A percentile compares a stretch with the other conserved stretches of the same genome.
phyloP scores from a whole-genome alignment of 1,139 yeast genomes.

The Kurtzmaniella quercitrusa region DNA sequence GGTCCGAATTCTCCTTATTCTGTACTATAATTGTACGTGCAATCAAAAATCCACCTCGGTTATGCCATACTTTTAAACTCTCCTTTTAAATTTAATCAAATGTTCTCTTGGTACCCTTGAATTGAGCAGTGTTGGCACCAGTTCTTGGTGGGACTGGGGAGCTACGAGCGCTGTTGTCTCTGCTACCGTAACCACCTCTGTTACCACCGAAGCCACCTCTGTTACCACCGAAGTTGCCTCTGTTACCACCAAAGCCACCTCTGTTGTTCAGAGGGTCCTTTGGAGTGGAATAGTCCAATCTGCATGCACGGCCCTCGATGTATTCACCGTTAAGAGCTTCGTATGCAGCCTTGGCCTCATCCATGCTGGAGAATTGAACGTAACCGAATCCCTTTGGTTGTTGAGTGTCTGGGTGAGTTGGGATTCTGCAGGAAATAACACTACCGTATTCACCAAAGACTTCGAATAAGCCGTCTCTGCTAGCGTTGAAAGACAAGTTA shows the following conservation, averaged over 20 bases:
- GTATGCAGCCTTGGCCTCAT: conserved; percentile 87
- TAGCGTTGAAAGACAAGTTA: conserved; percentile 86
- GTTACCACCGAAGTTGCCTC: conserved; percentile 41
- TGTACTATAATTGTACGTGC: neutral
- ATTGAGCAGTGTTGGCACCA: conserved; percentile 54
- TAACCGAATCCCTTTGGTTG: conserved; percentile 99
- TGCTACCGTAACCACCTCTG: conserved; percentile 29
- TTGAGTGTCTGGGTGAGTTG: conserved; percentile 97
- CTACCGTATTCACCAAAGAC: conserved; percentile 75
- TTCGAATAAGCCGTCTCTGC: conserved; percentile 71
- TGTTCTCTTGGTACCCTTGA: conserved; percentile 75
- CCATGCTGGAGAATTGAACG: conserved; percentile 82
- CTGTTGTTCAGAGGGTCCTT: conserved; percentile 46
- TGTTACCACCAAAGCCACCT: conserved; percentile 30
- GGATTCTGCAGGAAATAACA: conserved; percentile 85
- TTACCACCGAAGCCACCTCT: conserved; percentile 27
- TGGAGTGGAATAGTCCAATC: conserved; percentile 94
- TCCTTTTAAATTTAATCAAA: conserved; percentile 47
- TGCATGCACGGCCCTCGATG: conserved; percentile 88
- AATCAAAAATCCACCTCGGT: neutral
- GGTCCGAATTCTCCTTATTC: neutral
- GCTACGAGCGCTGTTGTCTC: conserved; percentile 42
- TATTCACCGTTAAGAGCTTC: conserved; percentile 85
- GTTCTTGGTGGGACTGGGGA: conserved; percentile 58
- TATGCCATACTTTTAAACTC: neutral